Evolutionary conservation across 768 basidiomycete species (phyloP).

Genomic region (Mrakia gelida): DNA sequence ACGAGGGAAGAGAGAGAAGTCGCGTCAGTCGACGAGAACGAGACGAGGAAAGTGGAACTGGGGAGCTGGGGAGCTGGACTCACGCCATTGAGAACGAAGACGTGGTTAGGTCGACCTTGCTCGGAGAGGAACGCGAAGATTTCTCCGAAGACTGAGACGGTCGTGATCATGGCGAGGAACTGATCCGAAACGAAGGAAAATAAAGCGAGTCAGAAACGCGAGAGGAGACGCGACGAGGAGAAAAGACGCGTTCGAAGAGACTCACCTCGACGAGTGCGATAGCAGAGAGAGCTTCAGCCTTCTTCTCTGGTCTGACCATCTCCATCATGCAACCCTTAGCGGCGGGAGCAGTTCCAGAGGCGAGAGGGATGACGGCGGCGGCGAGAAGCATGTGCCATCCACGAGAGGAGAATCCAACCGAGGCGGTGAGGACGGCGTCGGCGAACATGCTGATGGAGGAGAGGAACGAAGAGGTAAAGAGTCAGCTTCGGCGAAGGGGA

Average conservation of each 20-base stretch:
- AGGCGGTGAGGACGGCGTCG: conserved; percentile 40
- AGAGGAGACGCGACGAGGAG: background rate
- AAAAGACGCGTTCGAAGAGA: background rate
- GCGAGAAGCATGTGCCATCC: conserved; percentile 43
- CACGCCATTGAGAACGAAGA: background rate
- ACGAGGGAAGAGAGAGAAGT: too few relatives aligned
- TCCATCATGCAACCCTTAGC: conserved; percentile 44
- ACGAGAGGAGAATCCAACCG: conserved; percentile 32
- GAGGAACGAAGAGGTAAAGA: background rate
- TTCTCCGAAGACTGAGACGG: background rate
- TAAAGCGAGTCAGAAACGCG: conserved; percentile 1
- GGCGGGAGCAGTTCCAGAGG: conserved; percentile 42
- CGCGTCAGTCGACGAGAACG: too few relatives aligned
- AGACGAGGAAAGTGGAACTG: too few relatives aligned
- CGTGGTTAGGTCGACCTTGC: background rate
- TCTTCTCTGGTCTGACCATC: conserved; percentile 38
- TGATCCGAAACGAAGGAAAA: conserved; percentile 22
- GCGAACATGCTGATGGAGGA: conserved; percentile 35
- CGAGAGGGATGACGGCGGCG: conserved; percentile 41
- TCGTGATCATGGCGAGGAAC: conserved; percentile 1
- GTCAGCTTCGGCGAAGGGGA: background rate
- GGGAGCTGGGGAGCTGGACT: too few relatives aligned
- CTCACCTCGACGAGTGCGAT: conserved; percentile 40
- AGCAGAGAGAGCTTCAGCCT: conserved; percentile 41
- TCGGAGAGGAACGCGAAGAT: conserved; percentile 2